These are phyloP conservation scores for Metschnikowia colocasiae DNA, from an alignment of 805 yeast genomes.

Conservation along the genomic window DNA sequence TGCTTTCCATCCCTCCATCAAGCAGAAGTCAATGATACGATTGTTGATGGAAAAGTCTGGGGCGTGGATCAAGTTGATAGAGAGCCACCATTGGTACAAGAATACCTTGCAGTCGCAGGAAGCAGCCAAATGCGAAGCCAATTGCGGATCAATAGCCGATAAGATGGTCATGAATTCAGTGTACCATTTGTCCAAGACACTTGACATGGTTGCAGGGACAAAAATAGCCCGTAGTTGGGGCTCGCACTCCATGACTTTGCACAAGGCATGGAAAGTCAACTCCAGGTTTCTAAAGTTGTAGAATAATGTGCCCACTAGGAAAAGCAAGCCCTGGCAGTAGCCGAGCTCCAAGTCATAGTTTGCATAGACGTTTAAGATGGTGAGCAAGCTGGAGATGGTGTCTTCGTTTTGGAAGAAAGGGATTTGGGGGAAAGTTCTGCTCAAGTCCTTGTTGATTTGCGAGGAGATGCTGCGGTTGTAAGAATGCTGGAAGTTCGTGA, in stretches of 20 bases:
- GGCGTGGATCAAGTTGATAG: conserved; percentile 57
- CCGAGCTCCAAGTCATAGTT: conserved; percentile 64
- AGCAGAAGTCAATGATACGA: conserved; percentile 49
- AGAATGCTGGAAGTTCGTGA: conserved; percentile 40
- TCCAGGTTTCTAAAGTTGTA: conserved; percentile 34
- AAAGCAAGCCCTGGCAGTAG: conserved; percentile 65
- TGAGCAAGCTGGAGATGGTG: conserved; percentile 47
- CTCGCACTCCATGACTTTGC: conserved; percentile 57
- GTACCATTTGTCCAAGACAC: conserved; percentile 51
- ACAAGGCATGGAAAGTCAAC: conserved; percentile 50
- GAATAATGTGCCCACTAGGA: conserved; percentile 56
- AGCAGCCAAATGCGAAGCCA: conserved; percentile 41
- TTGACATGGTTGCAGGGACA: conserved; percentile 49
- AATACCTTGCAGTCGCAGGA: conserved; percentile 44
- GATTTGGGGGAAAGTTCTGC: conserved; percentile 56
- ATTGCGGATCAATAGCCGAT: conserved; percentile 34
- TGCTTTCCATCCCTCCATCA: conserved; percentile 53
- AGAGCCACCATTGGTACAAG: conserved; percentile 65
- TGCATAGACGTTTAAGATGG: conserved; percentile 57
- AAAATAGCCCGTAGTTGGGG: conserved; percentile 47
- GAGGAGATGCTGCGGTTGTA: conserved; percentile 36
- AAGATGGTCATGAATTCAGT: conserved; percentile 48
- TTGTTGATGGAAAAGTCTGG: conserved; percentile 48
- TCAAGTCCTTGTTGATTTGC: conserved; percentile 54
- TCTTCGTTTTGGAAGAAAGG: conserved; percentile 42